Percentiles rank a stretch among this genome's conserved stretches.
phyloP scores from a whole-genome alignment of 352 stramenopile species.

The Sclerospora graminicola region DNA sequence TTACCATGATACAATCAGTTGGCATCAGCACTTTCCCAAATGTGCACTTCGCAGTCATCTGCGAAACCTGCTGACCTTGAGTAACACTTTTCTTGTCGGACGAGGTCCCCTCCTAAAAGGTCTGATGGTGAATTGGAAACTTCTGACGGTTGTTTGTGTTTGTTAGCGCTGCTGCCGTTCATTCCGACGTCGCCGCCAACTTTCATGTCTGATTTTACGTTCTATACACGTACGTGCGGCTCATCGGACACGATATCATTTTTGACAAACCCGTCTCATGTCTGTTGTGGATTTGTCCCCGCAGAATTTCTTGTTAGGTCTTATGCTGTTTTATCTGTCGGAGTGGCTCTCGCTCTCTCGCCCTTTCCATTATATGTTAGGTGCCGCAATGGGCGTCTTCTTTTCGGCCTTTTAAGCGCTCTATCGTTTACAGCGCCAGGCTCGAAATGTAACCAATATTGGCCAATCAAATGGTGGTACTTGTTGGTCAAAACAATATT shows the following conservation, averaged over 20 bases:
- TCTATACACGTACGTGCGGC: conserved; percentile 52
- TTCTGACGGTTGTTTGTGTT: no score
- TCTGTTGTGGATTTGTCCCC: conserved; percentile 39
- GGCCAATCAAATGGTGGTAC: no score
- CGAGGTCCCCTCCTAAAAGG: no score
- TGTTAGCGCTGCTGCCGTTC: no score
- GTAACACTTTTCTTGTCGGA: no score
- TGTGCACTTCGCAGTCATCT: no score
- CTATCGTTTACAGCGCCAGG: conserved; percentile 75
- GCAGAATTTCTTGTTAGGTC: conserved; percentile 65
- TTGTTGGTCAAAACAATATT: no score
- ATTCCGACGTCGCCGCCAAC: conserved; percentile 33
- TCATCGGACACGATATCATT: not conserved
- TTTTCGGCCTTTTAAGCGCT: conserved; percentile 67
- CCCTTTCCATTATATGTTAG: conserved; percentile 71
- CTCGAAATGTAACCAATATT: conserved; percentile 54
- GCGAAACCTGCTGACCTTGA: no score
- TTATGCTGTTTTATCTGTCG: conserved; percentile 63
- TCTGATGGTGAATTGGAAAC: no score
- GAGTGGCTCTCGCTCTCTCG: conserved; percentile 52
- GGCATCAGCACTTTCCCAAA: no score
- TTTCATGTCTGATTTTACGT: conserved; percentile 41
- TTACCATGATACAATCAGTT: no score
- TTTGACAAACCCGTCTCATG: not conserved
- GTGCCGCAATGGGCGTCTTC: conserved; percentile 53